Evolutionary conservation across 2,329 filamentous ascomycete genomes (phyloP), one percentile per base, ranked within the genome.

Genomic region (Periconia digitata): DNA sequence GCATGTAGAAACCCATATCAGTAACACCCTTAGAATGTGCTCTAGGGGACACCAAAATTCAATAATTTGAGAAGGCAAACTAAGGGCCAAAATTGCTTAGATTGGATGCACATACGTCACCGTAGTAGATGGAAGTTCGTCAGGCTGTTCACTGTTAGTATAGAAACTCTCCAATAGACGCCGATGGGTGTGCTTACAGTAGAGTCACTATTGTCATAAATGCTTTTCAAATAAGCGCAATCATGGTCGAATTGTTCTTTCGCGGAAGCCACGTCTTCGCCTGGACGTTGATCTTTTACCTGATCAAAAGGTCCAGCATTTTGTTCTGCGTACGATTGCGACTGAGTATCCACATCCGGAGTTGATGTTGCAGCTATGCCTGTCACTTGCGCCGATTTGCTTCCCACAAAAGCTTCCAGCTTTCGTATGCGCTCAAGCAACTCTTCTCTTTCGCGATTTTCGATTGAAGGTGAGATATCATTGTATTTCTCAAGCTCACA

Each of bases 171-270:
- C n/a, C 4, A 32, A 15, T 10, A 32, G 10, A 32, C 27, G 13
- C 16, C 16, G 23, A n/a, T n/a, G n/a, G n/a, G n/a, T n/a, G n/a
- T n/a, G n/a, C 44, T 43, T 46, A 56, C 56, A 38, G 45, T 40
- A 22, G 35, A 36, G 8, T 51, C 42, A 15, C 27, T 29, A 34
- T 40, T 37, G 17, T 45, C 35, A 38, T 53, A 59, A 22, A 59
- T 53, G 32, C 54, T 56, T 36, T 55, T 49, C 12, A 59, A 43
- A 43, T 44, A 56, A 32, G 51, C 47, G 13, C 53, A 50, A 43
- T 59, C 56, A 10, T 40, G 43, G 40, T 55, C 44, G 17, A 59
- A 16, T 24, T 44, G 46, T 18, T 53, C 43, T 12, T 15, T 38
- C 15, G 42, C 32, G 22, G 53, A 37, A 16, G 52, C 44, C 6